Evolutionary conservation across 78 protist genomes (phyloP).

Genomic region (Abeoforma whisleri): DNA sequence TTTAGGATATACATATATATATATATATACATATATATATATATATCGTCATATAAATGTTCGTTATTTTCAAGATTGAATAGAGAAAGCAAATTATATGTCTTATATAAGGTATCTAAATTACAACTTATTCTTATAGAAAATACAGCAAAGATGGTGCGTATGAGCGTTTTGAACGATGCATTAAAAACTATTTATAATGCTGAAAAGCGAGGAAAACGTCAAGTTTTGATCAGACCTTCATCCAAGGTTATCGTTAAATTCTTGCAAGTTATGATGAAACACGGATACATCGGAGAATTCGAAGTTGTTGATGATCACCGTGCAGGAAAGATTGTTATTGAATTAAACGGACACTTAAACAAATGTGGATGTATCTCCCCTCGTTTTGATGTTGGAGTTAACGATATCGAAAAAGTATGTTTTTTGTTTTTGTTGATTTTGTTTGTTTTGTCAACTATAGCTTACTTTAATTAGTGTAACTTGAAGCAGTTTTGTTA

Average conservation of each 20-base stretch:
- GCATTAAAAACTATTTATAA: constrained; percentile 82
- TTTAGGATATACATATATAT: too few species aligned
- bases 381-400: constrained; percentile 91
- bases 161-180: constrained; percentile 85
- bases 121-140: too few species aligned
- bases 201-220: constrained; percentile 95
- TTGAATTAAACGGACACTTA: constrained; percentile 94
- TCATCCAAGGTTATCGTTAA: constrained; percentile 92
- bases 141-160: constrained; percentile 62
- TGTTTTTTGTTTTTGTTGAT: too few species aligned
- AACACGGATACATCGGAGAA: constrained; percentile 99
- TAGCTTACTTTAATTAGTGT: too few species aligned
- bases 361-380: constrained; percentile 97
- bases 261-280: constrained; percentile 96
- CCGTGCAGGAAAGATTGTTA: constrained; percentile 96
- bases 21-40: too few species aligned
- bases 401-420: constrained; percentile 51
- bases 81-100: too few species aligned
- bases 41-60: too few species aligned
- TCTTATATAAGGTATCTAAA: too few species aligned
- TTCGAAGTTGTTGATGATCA: constrained; percentile 98
- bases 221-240: constrained; percentile 98
- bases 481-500: too few species aligned
- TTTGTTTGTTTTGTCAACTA: too few species aligned
- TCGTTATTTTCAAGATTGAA: too few species aligned